phyloP scores from a whole-genome alignment of 257 asterid species.

The Primulina huaijiensis region DNA sequence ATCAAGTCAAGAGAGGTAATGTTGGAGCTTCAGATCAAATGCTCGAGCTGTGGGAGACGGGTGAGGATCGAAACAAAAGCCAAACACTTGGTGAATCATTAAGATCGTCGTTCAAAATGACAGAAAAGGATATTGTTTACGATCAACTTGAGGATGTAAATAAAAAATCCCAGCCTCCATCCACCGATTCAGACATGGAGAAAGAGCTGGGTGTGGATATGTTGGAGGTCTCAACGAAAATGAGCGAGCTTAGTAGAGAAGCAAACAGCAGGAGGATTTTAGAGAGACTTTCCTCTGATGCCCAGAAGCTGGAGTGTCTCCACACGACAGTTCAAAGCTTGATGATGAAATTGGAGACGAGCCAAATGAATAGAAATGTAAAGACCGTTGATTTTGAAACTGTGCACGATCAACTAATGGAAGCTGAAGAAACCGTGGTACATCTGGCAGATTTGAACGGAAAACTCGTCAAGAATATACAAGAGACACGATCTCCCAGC shows the following conservation, averaged over 20 bases:
- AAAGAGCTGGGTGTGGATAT: constrained; percentile 66
- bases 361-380: constrained; percentile 43
- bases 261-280: constrained; percentile 46
- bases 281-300: constrained; percentile 61
- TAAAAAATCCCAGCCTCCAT: constrained; percentile 45
- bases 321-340: constrained; percentile 46
- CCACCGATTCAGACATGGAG: constrained; percentile 65
- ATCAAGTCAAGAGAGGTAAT: constrained; percentile 50
- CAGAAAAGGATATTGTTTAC: constrained; percentile 43
- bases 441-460: constrained; percentile 61
- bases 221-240: constrained; percentile 40
- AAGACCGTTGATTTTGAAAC: constrained; percentile 49
- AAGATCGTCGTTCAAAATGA: constrained; percentile 34
- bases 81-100: constrained; percentile 45
- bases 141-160: constrained; percentile 37
- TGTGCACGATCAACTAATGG: constrained; percentile 60
- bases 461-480: constrained; percentile 58
- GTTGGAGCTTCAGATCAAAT: constrained; percentile 59
- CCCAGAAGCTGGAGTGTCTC: constrained; percentile 53
- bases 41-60: constrained; percentile 86
- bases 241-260: constrained; percentile 40
- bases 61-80: constrained; percentile 39
- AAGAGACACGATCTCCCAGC: constrained; percentile 45
- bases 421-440: constrained; percentile 63
- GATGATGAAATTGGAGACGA: constrained; percentile 50